Percentiles rank a stretch among this genome's conserved stretches.
These are phyloP conservation scores for Serendipita sp. DNA, from an alignment of 768 basidiomycete genomes.

Conservation along the genomic window DNA sequence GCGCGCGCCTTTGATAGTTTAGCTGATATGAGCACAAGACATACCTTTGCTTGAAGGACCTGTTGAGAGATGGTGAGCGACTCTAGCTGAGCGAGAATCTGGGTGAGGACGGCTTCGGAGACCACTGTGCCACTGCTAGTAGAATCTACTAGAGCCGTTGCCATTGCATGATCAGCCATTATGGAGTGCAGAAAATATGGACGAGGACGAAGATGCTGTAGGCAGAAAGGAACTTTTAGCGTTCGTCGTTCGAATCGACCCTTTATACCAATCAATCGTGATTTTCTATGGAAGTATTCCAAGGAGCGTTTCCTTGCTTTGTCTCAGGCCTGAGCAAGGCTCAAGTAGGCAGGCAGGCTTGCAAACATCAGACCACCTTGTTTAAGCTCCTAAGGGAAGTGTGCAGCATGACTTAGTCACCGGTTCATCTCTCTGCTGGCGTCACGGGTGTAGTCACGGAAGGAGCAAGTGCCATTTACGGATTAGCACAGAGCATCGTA, in stretches of 20 bases:
- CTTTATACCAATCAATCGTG: not conserved
- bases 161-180: constrained; percentile 4
- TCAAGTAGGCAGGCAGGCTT: no score
- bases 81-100: constrained; percentile 58
- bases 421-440: no score
- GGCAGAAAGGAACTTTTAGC: not conserved
- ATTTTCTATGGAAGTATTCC: not conserved
- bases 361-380: no score
- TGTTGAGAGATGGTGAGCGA: constrained; percentile 60
- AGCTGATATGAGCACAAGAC: constrained; percentile 7
- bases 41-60: constrained; percentile 61
- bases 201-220: not conserved
- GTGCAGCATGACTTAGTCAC: no score
- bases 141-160: not conserved
- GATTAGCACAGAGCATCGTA: no score
- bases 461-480: no score
- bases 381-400: no score
- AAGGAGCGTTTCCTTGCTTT: not conserved
- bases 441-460: no score
- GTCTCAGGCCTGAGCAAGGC: not conserved
- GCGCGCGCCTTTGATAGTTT: not conserved
- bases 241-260: not conserved
- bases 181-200: not conserved
- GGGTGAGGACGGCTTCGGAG: constrained; percentile 42
- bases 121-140: not conserved